Percentiles rank a stretch among this genome's conserved stretches.
Conservation (phyloP, 116 monocot species). For the Cymodocea nodosa region DNA sequence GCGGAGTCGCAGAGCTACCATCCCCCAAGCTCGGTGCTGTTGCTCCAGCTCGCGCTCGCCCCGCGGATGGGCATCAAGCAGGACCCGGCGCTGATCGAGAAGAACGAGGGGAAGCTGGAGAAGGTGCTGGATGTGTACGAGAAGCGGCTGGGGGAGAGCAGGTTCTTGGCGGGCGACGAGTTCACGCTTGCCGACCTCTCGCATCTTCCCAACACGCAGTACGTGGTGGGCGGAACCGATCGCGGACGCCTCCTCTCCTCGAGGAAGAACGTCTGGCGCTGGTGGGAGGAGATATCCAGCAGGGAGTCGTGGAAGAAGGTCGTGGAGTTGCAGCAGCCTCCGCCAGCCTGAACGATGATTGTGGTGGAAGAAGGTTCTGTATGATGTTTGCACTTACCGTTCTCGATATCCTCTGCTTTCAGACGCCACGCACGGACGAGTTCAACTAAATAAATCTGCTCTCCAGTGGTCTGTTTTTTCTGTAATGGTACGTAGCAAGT, state of each 20-base stretch:
- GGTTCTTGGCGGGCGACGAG: conserved; percentile 22
- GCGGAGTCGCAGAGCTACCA: conserved; percentile 16
- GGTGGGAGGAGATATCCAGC: conserved; percentile 46
- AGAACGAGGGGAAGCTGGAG: conserved; percentile 16
- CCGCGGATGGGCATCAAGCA: conserved; percentile 7
- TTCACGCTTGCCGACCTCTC: conserved; percentile 28
- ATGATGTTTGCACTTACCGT: too few species aligned
- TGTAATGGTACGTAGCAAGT: too few species aligned
- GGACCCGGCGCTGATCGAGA: conserved; percentile 6
- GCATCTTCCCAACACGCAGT: conserved; percentile 18
- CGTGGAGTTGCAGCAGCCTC: conserved; percentile 32
- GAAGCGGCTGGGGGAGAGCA: conserved; percentile 9
- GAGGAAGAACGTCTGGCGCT: conserved; percentile 44
- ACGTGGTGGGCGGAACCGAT: conserved; percentile 4
- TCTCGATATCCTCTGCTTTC: too few species aligned
- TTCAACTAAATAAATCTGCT: too few species aligned
- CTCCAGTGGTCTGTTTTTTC: too few species aligned
- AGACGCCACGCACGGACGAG: too few species aligned
- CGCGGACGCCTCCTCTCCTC: conserved; percentile 17
- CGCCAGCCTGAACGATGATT: neutral
- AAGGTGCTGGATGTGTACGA: conserved; percentile 26
- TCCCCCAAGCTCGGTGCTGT: conserved; percentile 10
- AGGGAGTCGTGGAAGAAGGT: conserved; percentile 55
- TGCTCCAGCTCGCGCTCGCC: conserved; percentile 17
- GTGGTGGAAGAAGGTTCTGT: too few species aligned